Percentiles rank a stretch among this genome's conserved stretches.
These are phyloP conservation scores for Sordaria brevicollis DNA, from an alignment of 495 filamentous ascomycete genomes.

Conservation along the genomic window DNA sequence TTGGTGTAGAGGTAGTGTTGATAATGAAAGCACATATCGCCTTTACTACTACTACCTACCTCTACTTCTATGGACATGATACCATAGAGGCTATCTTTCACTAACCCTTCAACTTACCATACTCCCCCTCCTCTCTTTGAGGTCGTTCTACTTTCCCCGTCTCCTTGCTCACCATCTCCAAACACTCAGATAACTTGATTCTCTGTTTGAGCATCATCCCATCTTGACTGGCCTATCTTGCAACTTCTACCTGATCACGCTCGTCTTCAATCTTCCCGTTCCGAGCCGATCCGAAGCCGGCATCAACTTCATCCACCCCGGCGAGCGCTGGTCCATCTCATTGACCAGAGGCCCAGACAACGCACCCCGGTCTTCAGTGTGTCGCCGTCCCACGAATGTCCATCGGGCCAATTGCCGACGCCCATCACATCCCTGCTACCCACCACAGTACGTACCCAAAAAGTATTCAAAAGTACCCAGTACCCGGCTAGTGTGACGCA, in stretches of 20 bases:
- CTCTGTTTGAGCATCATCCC: not conserved
- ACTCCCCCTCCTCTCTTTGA: not conserved
- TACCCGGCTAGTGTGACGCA: conserved; percentile 9
- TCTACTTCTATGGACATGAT: too few relatives aligned
- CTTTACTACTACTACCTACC: not conserved
- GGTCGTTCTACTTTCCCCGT: not conserved
- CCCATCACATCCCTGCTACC: not conserved
- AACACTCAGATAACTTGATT: not conserved
- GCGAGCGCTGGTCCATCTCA: not conserved
- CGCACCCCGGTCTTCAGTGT: not conserved
- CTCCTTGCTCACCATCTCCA: not conserved
- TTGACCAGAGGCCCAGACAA: not conserved
- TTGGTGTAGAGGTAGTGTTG: not conserved
- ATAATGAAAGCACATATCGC: not conserved
- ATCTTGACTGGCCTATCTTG: not conserved
- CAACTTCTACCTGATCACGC: not conserved
- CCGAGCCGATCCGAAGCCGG: not conserved
- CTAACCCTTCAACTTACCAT: too few relatives aligned
- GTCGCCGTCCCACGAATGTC: not conserved
- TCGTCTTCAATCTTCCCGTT: not conserved
- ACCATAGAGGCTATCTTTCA: too few relatives aligned
- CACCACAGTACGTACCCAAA: not conserved
- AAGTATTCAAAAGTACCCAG: not conserved
- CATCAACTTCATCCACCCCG: not conserved
- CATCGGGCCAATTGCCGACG: not conserved